Evolutionary conservation across 129 eudicot species (phyloP).

Genomic region (Saposhnikovia divaricata): DNA sequence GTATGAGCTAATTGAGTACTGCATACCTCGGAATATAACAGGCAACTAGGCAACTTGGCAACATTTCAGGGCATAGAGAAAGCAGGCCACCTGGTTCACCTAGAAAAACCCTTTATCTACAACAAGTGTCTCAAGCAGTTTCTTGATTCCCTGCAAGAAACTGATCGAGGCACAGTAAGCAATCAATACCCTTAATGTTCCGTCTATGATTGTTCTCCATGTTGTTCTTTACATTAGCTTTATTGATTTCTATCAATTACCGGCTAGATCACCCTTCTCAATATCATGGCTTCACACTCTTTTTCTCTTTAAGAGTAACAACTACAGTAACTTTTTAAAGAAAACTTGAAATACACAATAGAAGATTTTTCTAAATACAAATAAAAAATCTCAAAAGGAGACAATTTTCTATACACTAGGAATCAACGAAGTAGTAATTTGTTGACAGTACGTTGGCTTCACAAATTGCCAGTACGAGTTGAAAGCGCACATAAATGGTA

Average conservation of each 20-base stretch:
- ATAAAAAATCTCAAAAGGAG: too few species aligned
- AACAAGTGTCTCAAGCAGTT: conserved; percentile 55
- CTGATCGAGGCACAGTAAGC: neutral
- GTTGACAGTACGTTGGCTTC: too few species aligned
- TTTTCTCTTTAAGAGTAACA: too few species aligned
- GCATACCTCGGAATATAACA: conserved; percentile 6
- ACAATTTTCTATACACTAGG: too few species aligned
- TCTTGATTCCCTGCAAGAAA: conserved; percentile 43
- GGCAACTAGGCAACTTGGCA: conserved; percentile 74
- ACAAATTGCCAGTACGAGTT: too few species aligned
- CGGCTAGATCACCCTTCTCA: neutral
- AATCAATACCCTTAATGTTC: neutral
- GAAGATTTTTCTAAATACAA: too few species aligned
- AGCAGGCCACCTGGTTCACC: conserved; percentile 85
- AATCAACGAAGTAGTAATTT: too few species aligned
- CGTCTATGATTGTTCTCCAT: too few species aligned
- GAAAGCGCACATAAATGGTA: neutral
- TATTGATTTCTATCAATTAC: too few species aligned
- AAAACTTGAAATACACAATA: too few species aligned
- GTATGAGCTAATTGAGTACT: neutral
- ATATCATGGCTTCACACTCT: too few species aligned
- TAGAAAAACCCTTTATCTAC: conserved; percentile 72
- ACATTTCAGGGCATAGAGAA: conserved; percentile 54
- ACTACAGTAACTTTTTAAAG: too few species aligned
- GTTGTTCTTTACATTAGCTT: neutral